phyloP scores from a whole-genome alignment of 108 stramenopile genomes.

The Pseudonitzschia delicatissima region DNA sequence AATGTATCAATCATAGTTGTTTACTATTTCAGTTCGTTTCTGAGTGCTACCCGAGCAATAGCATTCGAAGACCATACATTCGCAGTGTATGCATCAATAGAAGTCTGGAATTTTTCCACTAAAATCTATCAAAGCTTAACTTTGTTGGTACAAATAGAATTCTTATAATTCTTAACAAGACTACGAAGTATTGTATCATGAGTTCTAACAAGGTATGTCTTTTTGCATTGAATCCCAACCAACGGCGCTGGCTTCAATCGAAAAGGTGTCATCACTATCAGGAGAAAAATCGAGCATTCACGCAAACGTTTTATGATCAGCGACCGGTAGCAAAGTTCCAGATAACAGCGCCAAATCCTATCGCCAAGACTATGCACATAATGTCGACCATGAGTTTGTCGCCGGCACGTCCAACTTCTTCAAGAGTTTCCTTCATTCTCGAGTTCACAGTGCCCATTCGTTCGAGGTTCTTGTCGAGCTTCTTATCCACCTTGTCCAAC shows the following conservation, averaged over 20 bases:
- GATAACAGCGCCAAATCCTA: conserved; percentile 75
- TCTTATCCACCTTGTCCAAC: conserved; percentile 66
- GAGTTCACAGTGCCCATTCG: conserved; percentile 77
- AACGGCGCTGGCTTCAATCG: conserved; percentile 79
- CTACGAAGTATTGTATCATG: too few relatives aligned
- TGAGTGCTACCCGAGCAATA: too few relatives aligned
- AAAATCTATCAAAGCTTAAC: too few relatives aligned
- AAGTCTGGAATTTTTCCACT: too few relatives aligned
- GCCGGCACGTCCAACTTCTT: conserved; percentile 77
- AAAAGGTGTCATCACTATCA: conserved; percentile 60
- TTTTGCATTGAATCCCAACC: conserved; percentile 92
- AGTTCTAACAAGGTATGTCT: too few relatives aligned
- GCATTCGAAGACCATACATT: too few relatives aligned
- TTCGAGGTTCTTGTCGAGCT: conserved; percentile 73
- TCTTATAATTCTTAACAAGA: too few relatives aligned
- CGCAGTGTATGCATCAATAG: too few relatives aligned
- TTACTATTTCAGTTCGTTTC: too few relatives aligned
- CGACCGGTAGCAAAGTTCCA: conserved; percentile 42
- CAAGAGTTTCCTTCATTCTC: conserved; percentile 88
- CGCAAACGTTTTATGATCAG: background rate
- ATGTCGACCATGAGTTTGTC: conserved; percentile 95
- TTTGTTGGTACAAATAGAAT: too few relatives aligned
- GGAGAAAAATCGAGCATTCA: conserved; percentile 13
- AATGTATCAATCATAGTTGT: too few relatives aligned
- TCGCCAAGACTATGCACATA: conserved; percentile 87